Evolutionary conservation across 2,329 filamentous ascomycete species (phyloP), one percentile per base, ranked within the genome.

Genomic region (Allantophomopsis cytisporea): DNA sequence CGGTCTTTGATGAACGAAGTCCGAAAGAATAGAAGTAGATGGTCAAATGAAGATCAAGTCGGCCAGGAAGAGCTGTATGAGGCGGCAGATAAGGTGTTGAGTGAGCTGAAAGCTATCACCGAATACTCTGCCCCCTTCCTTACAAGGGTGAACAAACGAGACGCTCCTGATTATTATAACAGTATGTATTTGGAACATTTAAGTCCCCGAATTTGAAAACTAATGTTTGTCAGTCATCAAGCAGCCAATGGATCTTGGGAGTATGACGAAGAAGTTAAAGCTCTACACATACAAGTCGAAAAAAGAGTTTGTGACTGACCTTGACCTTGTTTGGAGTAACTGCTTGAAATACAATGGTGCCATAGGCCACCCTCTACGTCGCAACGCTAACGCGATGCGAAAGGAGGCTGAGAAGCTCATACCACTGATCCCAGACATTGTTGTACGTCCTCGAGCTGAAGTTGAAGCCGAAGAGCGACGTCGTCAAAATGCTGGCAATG

Each of bases 1-100:
- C 78, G 91, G 43, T 85, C 82, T 37, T 65, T 98, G 42, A 94
- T 98, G 73, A 95, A 91, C 52, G 91, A 98, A 60, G 91, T 98
- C 14, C 77, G 91, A 47, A 98, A 96, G 60, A 96, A 96, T 51
- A 73, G 91, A 52, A 96, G 89, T 61, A 98, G 98, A 63, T 98
- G 91, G 91, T 89, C 91, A 3, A 96, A 83, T 57, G 91, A 96
- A 60, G 91, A 98, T 51, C 91, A 93, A 50, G 82, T 98, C 45
- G 89, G 91, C 43, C 91, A 98, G 60, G 91, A 98, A 60, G 91
- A 98, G 60, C 70, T 98, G 5, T 98, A 98, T 57, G 91, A 98
- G 63, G 86, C 91, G 10, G 71, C 91, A 12, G 91, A 98, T 59
- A 96, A 96, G 64, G 91, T 98, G 39, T 69, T 98, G 53, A 94